Base-by-base conservation (phyloP, 164 flowering plant genomes). In the Chimonanthus salicifolius region DNA sequence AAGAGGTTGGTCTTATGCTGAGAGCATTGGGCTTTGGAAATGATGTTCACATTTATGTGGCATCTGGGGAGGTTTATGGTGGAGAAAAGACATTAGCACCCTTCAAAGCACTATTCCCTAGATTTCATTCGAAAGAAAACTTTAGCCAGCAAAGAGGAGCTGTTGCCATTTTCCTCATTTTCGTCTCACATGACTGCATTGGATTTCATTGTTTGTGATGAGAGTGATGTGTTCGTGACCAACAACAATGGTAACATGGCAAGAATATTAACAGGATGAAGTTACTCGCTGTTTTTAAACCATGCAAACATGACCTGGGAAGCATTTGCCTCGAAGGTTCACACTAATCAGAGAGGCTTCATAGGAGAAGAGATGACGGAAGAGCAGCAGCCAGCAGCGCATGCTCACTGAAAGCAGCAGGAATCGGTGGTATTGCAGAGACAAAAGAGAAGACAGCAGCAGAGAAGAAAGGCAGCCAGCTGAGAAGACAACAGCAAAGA, bases 211-310 rank as follows among this genome's bases (percentile, higher is more conserved):
- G 99, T 94, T 47, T 92, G 99, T 78, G 98, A 94, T 78, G 95
- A 91, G 76, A 96, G 99, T 74, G 97, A 96, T 84, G 98, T 92
- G 7, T 96, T 96, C 83, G 97, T 94, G 13, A 90, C 99, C 76
- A 96, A 96, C 82, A 94, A 96, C 89, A 96, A 96, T 78, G 99
- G 99, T 49, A 96, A 96, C 81, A 96, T 96, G 99, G 99, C 98
- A 6, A 89, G 73, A 84, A 94, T 96, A 62, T 79, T 96, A 75
- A 96, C 98, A 50, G 99, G 99, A 72, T 78, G 99, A 80, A 94
- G 99, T 20, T 82, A 88, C 58, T 80, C 88, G 43, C 54, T 89
- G 77, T 89, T 90, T 82, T 47, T 82, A 70, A 83, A 78, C 74
- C 87, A 87, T 66, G 72, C 77, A 46, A 88, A 88, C 85, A 86